Evolutionary conservation across 768 basidiomycete species (phyloP), one percentile per base, ranked within the genome.

Genomic region (Podaxis sp.): DNA sequence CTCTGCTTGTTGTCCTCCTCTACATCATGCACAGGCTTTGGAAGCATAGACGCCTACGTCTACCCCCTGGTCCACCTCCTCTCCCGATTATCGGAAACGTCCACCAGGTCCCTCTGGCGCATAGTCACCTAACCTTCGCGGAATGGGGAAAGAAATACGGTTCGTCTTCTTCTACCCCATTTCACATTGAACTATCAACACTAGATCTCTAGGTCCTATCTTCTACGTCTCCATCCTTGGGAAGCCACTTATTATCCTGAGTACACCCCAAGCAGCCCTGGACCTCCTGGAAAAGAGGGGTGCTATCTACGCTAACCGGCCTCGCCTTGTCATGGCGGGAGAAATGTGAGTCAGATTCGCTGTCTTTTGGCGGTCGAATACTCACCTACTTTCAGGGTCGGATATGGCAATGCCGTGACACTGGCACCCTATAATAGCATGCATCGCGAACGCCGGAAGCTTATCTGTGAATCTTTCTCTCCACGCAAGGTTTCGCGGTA

Each of bases 281-380:
- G 74, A 76, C 38, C 66, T 76, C 12, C 54, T 76, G 7, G 74
- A 75, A 19, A 76, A 71, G 65, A 63, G 68, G 52, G 69, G 73
- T 2, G 64, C 67, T 7, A 72, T 73, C 19, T 75, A 74, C 56
- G 74, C 75, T 0, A 70, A 72, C 36, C 69, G 75, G 8, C 74
- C 75, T 0, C 66, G 72, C 3, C 70, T 64, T n/a, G 71, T 74
- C 22, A 67, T 75, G 53, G 74, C 71, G 6, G 67, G 70, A 5
- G 74, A 75, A 57, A 71, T 76, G 60, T 61, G 43, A 46, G 41
- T n/a, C 27, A 11, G 17, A 37, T 12, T 24, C 33, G 22, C 13
- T n/a, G 19, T 15, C 11, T 43, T 38, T 9, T 24, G 25, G 9
- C 13, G 15, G 13, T 25, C 11, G 25, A 17, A 13, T 24, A 33